phyloP scores from a whole-genome alignment of 2,329 filamentous ascomycete genomes.

The Dryadomyces quercivorus region DNA sequence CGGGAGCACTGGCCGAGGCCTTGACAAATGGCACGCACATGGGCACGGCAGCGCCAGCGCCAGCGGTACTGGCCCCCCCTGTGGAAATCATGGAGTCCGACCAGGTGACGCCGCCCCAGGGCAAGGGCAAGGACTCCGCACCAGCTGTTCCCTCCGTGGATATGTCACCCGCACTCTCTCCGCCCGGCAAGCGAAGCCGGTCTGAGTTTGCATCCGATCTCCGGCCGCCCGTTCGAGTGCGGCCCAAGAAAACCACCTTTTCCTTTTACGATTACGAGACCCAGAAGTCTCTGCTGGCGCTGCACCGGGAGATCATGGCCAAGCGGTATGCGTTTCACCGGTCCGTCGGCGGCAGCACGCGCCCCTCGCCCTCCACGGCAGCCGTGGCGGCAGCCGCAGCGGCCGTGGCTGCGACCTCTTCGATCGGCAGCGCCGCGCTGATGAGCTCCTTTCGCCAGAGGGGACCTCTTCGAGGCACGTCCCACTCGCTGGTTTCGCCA shows the following conservation, averaged over 20 bases:
- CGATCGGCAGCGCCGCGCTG: background rate
- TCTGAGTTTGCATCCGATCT: constrained; percentile 11
- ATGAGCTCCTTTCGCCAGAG: background rate
- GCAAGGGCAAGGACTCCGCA: too few relatives aligned
- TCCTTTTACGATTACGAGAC: constrained; percentile 9
- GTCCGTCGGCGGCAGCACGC: constrained; percentile 3
- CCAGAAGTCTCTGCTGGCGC: constrained; percentile 1
- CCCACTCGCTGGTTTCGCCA: background rate
- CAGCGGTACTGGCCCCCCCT: background rate
- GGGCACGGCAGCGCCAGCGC: constrained; percentile 46
- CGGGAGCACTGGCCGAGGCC: background rate
- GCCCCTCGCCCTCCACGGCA: background rate
- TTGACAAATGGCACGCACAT: background rate
- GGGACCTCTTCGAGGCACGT: too few relatives aligned
- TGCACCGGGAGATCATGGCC: constrained; percentile 10
- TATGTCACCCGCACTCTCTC: constrained; percentile 13
- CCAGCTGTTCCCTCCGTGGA: background rate
- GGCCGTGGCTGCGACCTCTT: background rate
- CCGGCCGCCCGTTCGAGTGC: constrained; percentile 4
- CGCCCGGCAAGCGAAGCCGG: constrained; percentile 8
- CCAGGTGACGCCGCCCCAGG: too few relatives aligned
- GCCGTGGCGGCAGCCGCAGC: background rate
- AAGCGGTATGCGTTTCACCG: constrained; percentile 11
- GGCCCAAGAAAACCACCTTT: constrained; percentile 2
- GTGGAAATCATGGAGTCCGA: constrained; percentile 26